Evolutionary conservation across 805 yeast genomes (phyloP), one percentile per base, ranked within the genome.

Genomic region (Schwanniomyces yamadae): DNA sequence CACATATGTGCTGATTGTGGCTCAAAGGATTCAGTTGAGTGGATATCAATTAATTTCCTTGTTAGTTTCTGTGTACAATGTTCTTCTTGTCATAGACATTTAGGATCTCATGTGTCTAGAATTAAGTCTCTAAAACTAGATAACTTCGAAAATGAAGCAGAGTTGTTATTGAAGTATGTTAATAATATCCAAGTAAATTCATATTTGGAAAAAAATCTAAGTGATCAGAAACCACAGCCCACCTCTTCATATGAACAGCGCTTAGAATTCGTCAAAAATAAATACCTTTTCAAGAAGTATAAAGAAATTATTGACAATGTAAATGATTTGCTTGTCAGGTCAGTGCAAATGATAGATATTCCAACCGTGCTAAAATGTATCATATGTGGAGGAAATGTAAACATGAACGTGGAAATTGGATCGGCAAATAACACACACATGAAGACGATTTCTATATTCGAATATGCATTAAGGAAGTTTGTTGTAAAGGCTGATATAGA

Each of bases 51-150:
- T 40, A 89, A 84, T 49, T 59, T 82, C 27, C 59, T 88, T 36
- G 78, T 80, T 19, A 77, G 82, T 3, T 66, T 91, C 17, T 90
- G 98, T 58, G 81, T 87, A 29, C 79, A 81, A 33, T 90, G 98
- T 50, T 80, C 96, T 0, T 89, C 95, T 0, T 80, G 82, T n/a
- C 97, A 90, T 57, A 69, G 96, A 37, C 80, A 87, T 14, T 59
- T 91, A 54, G 96, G 97, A 0, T 72, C 95, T 0, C 89, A 84
- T 45, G 71, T 88, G 4, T 77, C 93, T 5, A 87, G 84, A 53
- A 77, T 90, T 4, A 71, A 86, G 44, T 86, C 95, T 1, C 64
- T 90, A 36, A 81, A 77, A n/a, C 63, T 86, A 29, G 97, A 90
- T 54, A 74, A 75, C 19, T 73, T 81, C 48, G 75, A 78, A 3